Percentiles rank a stretch among this genome's conserved stretches.
Evolutionary conservation across 192 early-diverging fungal species (phyloP).

Genomic region (Lobosporangium transversale): DNA sequence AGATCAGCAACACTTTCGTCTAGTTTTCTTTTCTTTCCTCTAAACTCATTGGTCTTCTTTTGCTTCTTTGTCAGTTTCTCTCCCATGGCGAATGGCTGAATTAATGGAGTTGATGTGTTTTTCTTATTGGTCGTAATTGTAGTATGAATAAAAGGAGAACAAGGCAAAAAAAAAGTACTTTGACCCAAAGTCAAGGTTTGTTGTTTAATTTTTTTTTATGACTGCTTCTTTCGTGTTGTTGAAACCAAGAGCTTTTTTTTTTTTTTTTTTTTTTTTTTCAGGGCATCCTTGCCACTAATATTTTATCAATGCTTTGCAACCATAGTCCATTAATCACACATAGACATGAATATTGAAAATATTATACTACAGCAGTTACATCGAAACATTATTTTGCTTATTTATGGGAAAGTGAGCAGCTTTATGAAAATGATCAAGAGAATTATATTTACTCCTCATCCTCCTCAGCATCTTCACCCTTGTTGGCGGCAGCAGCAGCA

Average conservation of each 20-base stretch:
- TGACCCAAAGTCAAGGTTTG: neutral
- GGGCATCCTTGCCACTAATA: too few relatives aligned
- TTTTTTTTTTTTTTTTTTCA: neutral
- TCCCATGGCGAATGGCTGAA: constrained; percentile 8
- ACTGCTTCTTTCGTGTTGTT: constrained; percentile 1
- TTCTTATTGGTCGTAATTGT: neutral
- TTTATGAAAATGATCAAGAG: constrained; percentile 1
- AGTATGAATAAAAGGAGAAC: too few relatives aligned
- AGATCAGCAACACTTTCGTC: constrained; percentile 46
- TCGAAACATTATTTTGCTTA: too few relatives aligned
- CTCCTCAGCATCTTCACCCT: constrained; percentile 68
- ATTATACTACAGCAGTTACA: too few relatives aligned
- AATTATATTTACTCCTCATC: constrained; percentile 60
- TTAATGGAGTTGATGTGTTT: neutral
- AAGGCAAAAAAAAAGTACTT: neutral
- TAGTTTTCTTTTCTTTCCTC: constrained; percentile 57
- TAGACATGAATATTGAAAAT: too few relatives aligned
- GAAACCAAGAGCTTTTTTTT: too few relatives aligned
- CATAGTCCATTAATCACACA: neutral
- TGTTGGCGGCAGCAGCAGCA: constrained; percentile 72
- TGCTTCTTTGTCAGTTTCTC: constrained; percentile 64
- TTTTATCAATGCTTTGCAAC: neutral
- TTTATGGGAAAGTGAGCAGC: too few relatives aligned
- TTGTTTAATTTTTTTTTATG: constrained; percentile 8
- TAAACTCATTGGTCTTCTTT: constrained; percentile 59